Percentiles rank a stretch among this genome's conserved stretches.
Evolutionary conservation across 371 early-diverging fungal genomes (phyloP).

Genomic region (Mortierella sp.): DNA sequence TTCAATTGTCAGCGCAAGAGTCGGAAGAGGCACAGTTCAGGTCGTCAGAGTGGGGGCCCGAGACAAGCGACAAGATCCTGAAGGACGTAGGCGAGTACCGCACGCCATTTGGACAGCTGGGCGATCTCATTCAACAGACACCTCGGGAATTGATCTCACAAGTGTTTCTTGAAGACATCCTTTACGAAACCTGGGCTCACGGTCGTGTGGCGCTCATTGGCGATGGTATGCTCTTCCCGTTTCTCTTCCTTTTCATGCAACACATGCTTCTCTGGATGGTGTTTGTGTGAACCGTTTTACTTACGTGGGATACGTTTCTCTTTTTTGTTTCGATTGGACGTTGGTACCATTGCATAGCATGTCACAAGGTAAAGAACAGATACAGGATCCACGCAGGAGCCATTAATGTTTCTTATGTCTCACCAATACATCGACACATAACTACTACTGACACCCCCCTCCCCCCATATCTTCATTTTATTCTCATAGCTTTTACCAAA

Average conservation of each 20-base stretch:
- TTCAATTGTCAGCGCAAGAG: neutral
- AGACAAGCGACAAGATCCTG: conserved; percentile 29
- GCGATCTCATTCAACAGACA: conserved; percentile 24
- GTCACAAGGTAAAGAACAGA: neutral
- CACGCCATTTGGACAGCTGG: conserved; percentile 26
- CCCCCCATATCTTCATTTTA: neutral
- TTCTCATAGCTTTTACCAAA: conserved; percentile 25
- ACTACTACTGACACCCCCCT: neutral
- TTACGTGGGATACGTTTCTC: neutral
- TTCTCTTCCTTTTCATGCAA: no score
- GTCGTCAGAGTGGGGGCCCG: conserved; percentile 33
- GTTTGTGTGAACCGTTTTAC: no score
- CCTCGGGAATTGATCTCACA: conserved; percentile 24
- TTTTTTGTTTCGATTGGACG: neutral
- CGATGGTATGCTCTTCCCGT: conserved; percentile 22
- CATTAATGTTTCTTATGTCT: neutral
- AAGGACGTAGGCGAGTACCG: conserved; percentile 17
- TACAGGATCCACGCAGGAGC: neutral
- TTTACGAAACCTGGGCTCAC: conserved; percentile 35
- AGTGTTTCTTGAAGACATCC: conserved; percentile 30
- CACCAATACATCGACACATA: neutral
- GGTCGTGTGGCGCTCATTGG: conserved; percentile 30
- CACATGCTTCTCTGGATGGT: no score
- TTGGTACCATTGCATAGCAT: neutral
- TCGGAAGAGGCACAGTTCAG: conserved; percentile 11